Evolutionary conservation across 2,329 filamentous ascomycete species (phyloP), one percentile per base, ranked within the genome.

Genomic region (Epichloe aotearoae): DNA sequence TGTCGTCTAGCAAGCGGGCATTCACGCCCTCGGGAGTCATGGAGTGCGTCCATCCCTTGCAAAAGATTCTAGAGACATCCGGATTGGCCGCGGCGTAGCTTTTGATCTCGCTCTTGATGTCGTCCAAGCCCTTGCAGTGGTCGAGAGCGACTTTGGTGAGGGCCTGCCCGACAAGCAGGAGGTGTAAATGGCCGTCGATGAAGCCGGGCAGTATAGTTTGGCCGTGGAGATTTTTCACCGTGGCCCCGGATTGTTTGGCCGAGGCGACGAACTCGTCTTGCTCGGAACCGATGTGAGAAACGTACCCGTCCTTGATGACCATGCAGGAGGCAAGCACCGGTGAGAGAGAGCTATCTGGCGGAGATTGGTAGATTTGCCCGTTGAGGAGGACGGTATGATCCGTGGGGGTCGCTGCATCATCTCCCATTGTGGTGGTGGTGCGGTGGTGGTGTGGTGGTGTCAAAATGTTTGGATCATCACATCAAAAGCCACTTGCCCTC

Each of bases 181-280:
- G 66, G 57, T 80, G 77, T 62, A 78, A 70, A 53, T 80, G 77
- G 5, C 74, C 75, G 52, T 80, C 77, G 39, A 80, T 72, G 62
- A 80, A 80, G 14, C 76, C 71, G 0, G 77, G 76, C 2, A 80
- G 64, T 3, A 80, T 64, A 1, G 66, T 68, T 20, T 58, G 59
- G 1, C 66, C 65, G 1, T 47, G 48, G 3, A 70, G 50, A 34
- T 70, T 61, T 30, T 58, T 55, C 17, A 57, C 42, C 8, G 44
- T 37, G 26, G 58, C 59, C 15, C 59, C 63, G 3, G 53, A 52
- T 3, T 54, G 50, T 37, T 56, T 58, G 4, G 64, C 66, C 1
- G 55, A 48, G 2, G 51, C 39, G 3, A 62, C 58, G 11, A 54
- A 52, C 0, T 50, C 39, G 47, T 66, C 61, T 0, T 58, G 53